A percentile compares a stretch with the other conserved stretches of the same genome.
phyloP scores from a whole-genome alignment of 306 rosid species.

The Alnus rubra region DNA sequence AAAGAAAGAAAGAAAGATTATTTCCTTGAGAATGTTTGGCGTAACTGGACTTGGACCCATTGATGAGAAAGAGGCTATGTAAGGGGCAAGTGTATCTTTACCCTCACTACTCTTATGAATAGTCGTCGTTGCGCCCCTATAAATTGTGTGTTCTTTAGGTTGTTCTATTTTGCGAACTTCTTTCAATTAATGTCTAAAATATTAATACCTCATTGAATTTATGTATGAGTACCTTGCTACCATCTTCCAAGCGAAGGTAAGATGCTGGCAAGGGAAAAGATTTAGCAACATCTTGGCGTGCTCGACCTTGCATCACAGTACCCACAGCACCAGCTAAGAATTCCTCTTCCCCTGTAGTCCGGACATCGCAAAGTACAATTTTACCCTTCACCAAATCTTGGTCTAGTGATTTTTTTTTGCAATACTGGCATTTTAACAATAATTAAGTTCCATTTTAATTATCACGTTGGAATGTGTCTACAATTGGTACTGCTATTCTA shows the following conservation, averaged over 20 bases:
- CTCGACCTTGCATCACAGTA: conserved; percentile 8
- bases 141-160: not conserved
- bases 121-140: conserved; percentile 44
- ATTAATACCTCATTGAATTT: conserved; percentile 23
- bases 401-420: too few relatives aligned
- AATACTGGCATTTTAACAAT: too few relatives aligned
- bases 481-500: too few relatives aligned
- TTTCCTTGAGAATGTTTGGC: conserved; percentile 53
- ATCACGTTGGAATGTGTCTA: too few relatives aligned
- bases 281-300: not conserved
- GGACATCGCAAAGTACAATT: conserved; percentile 47
- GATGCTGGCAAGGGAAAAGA: conserved; percentile 35
- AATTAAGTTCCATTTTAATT: too few relatives aligned
- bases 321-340: conserved; percentile 32
- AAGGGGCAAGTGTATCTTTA: conserved; percentile 34
- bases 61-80: conserved; percentile 41
- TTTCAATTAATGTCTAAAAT: not conserved
- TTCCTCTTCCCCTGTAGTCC: not conserved
- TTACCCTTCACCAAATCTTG: too few relatives aligned
- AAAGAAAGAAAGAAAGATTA: too few relatives aligned
- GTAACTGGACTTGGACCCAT: conserved; percentile 56
- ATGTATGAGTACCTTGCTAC: not conserved
- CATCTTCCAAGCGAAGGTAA: conserved; percentile 2
- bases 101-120: conserved; percentile 32
- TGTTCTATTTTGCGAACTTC: not conserved